Percentiles rank a stretch among this genome's conserved stretches.
phyloP scores from a whole-genome alignment of 768 basidiomycete species.

The Filobasidium wieringae region DNA sequence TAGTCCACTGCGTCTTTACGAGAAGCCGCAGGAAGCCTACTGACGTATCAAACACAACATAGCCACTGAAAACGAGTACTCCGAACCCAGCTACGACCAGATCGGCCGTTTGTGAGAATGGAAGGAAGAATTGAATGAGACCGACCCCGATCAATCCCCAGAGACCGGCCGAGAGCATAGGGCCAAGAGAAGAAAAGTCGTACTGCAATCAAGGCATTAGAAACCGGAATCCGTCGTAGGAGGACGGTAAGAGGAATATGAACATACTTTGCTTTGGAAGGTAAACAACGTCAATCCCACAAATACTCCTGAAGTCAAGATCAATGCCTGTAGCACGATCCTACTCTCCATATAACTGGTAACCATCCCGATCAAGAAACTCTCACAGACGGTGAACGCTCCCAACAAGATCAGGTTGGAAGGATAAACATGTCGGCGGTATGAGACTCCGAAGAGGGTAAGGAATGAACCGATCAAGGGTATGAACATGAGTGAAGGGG shows the following conservation, averaged over 20 bases:
- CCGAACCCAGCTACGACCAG: slow-evolving; percentile 67
- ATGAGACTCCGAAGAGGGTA: slow-evolving; percentile 69
- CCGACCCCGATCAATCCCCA: slow-evolving; percentile 70
- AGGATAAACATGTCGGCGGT: slow-evolving; percentile 86
- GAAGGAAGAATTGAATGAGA: slow-evolving; percentile 71
- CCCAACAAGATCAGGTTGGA: slow-evolving; percentile 73
- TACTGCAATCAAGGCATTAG: slow-evolving; percentile 46
- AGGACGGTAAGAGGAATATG: background rate
- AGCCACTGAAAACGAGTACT: slow-evolving; percentile 75
- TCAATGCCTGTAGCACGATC: slow-evolving; percentile 66
- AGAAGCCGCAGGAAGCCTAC: background rate
- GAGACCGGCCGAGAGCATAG: slow-evolving; percentile 76
- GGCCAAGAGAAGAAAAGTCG: slow-evolving; percentile 85
- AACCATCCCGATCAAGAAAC: slow-evolving; percentile 75
- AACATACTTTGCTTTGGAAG: slow-evolving; percentile 70
- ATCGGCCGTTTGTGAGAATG: slow-evolving; percentile 70
- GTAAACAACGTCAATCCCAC: slow-evolving; percentile 88
- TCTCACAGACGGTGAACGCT: slow-evolving; percentile 81
- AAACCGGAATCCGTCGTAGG: background rate
- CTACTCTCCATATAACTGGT: slow-evolving; percentile 43
- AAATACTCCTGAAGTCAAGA: slow-evolving; percentile 88
- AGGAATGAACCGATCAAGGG: slow-evolving; percentile 53
- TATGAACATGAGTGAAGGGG: slow-evolving; percentile 50
- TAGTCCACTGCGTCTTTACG: background rate
- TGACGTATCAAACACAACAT: slow-evolving; percentile 36